Base-by-base conservation (phyloP, 2,329 filamentous ascomycete genomes). In the Clonostachys chloroleuca region DNA sequence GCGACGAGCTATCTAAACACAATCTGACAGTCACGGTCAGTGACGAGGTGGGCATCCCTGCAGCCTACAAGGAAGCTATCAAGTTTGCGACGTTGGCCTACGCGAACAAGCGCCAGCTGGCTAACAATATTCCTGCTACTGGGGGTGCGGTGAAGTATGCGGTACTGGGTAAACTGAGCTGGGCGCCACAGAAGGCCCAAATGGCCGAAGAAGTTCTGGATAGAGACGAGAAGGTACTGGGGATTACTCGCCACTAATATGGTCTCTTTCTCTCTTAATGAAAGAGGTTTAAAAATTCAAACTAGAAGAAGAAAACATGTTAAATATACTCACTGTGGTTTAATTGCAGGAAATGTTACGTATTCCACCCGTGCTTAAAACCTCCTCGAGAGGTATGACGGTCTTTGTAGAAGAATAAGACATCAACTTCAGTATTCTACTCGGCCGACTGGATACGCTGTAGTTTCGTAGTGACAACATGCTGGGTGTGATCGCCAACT, bases 61-160 rank as follows among this genome's bases (percentile, higher is more conserved):
- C 59, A 3, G 49, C 56, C 13, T 62, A 57, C 51, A 62, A 62
- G 45, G 59, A 63, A 47, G 60, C 59, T 34, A 59, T 60, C 48
- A 61, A 61, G 47, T 62, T 62, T 47, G 57, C 59, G 4, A 61
- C 58, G 3, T 50, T 63, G n/a, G 60, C 54, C 1, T 63, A 58
- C 43, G 53, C 58, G 6, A 52, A 45, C 42, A 60, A 59, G 49
- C 39, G 50, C 20, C 39, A 48, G 12, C 49, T 62, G 7, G 59
- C 59, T 10, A 62, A 62, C 49, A 62, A 61, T 36, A 62, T 61
- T 33, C 60, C 59, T 8, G 55, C 56, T 5, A 56, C 58, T 6
- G 51, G 56, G 6, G 60, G 59, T 10, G 60, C 59, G n/a, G 50
- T 46, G 7, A 53, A 47, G 12, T 62, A 53, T 48, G 60, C 59